Base-by-base conservation (phyloP, 164 flowering plant genomes). In the Stephania yunnanensis region DNA sequence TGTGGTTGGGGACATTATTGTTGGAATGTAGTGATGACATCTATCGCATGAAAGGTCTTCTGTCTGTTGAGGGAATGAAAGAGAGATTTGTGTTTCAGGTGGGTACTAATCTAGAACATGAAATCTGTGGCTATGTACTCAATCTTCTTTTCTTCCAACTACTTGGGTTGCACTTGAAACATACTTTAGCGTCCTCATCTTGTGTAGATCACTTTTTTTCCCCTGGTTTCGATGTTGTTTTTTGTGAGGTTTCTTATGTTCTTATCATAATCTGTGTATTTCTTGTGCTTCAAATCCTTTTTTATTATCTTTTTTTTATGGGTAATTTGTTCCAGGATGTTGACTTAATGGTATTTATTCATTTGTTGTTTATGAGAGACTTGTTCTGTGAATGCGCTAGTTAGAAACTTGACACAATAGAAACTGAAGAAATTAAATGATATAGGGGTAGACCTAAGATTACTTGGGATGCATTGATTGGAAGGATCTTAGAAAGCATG, bases 11-110 rank as follows among this genome's bases (percentile, higher is more conserved):
- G 46, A 93, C 91, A 31, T 79, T 95, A 70, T 82, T 93, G 80
- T 13, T 93, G 86, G 97, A 95, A 72, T 84, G 87, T 10, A 93
- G 98, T 75, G 98, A 95, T 55, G 98, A 95, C 79, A 95, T 95
- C 76, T 95, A 95, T 77, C 82, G 98, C 46, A 93, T 93, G 99
- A 95, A 95, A 80, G 99, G 99, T 75, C 92, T 95, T 55, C 81
- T 95, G 61, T 93, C 97, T 46, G 93, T 95, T 46, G 82, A 89
- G 75, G 98, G 97, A 22, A 93, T 95, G 99, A 71, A 87, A 61
- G 97, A 95, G 83, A 89, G 99, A 88, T 95, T 93, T 78, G 98
- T 93, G 46, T 95, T 95, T 78, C 97, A 93, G 97, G 98, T 93
- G 46, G 6, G 77, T 67, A 30, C 31, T 30, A 67, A 44, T 69